Evolutionary conservation across 2,329 filamentous ascomycete genomes (phyloP).

Genomic region (Paecilomyces variotii): DNA sequence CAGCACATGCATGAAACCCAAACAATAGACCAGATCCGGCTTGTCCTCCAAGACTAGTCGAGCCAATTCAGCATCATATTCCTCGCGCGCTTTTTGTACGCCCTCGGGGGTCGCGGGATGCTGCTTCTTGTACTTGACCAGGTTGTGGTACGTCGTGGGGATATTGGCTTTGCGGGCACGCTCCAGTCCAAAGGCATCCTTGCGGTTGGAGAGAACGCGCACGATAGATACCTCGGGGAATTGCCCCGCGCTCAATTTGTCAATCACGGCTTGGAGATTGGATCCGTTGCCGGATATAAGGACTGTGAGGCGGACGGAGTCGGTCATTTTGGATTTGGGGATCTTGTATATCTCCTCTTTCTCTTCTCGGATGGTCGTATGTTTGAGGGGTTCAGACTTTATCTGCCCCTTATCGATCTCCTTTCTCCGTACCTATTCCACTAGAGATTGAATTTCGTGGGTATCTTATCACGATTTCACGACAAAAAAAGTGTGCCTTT

Average conservation of each 20-base stretch:
- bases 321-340: not conserved
- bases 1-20: slow-evolving; percentile 84
- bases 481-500: not conserved
- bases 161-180: slow-evolving; percentile 56
- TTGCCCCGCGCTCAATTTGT: slow-evolving; percentile 43
- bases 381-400: not conserved
- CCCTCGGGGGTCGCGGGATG: slow-evolving; percentile 49
- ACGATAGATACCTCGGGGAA: slow-evolving; percentile 49
- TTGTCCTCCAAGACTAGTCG: slow-evolving; percentile 54
- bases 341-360: not conserved
- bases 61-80: slow-evolving; percentile 70
- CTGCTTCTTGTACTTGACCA: slow-evolving; percentile 65
- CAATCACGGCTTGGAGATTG: slow-evolving; percentile 71
- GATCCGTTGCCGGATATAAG: slow-evolving; percentile 67
- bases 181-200: slow-evolving; percentile 56
- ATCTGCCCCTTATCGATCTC: not conserved
- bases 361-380: not conserved
- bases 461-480: not conserved
- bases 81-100: slow-evolving; percentile 47
- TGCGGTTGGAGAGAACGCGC: slow-evolving; percentile 59
- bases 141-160: slow-evolving; percentile 72
- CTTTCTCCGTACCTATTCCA: not conserved
- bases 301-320: slow-evolving; percentile 50
- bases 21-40: slow-evolving; percentile 70
- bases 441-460: not conserved